These are phyloP conservation scores for Myriosclerotinia scirpicola DNA, from an alignment of 2,329 filamentous ascomycete species.

Conservation along the genomic window DNA sequence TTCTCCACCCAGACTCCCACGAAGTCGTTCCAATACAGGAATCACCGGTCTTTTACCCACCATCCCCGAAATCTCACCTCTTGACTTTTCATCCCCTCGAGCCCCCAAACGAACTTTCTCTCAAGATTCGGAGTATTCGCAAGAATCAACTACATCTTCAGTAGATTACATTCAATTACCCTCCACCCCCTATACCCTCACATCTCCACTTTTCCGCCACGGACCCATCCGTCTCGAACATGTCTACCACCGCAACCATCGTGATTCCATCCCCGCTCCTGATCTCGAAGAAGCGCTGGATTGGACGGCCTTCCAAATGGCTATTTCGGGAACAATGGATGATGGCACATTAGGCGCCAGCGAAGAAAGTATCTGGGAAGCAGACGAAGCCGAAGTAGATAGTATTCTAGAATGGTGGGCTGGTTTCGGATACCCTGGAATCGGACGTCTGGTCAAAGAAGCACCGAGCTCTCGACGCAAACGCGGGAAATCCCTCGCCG, in stretches of 20 bases:
- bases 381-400: constrained; percentile 31
- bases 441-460: constrained; percentile 28
- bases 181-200: constrained; percentile 50
- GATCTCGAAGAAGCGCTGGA: constrained; percentile 53
- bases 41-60: constrained; percentile 42
- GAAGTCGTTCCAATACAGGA: constrained; percentile 27
- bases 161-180: constrained; percentile 42
- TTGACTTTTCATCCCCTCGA: constrained; percentile 22
- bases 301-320: constrained; percentile 66
- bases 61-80: constrained; percentile 45
- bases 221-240: constrained; percentile 53
- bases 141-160: constrained; percentile 7
- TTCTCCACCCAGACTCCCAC: constrained; percentile 40
- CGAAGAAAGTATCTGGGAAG: constrained; percentile 27
- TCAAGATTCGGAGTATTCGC: constrained; percentile 16
- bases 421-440: constrained; percentile 29
- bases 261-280: constrained; percentile 24
- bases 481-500: constrained; percentile 1
- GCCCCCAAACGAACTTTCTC: constrained; percentile 17
- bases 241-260: constrained; percentile 46
- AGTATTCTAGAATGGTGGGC: constrained; percentile 34
- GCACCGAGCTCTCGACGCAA: constrained; percentile 13
- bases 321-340: constrained; percentile 57
- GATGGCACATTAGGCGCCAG: constrained; percentile 43
- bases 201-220: constrained; percentile 52